Percentiles rank a stretch among this genome's conserved stretches.
These are phyloP conservation scores for Yamadazyma pseudoaaseri DNA, from an alignment of 1,139 yeast genomes.

Conservation along the genomic window DNA sequence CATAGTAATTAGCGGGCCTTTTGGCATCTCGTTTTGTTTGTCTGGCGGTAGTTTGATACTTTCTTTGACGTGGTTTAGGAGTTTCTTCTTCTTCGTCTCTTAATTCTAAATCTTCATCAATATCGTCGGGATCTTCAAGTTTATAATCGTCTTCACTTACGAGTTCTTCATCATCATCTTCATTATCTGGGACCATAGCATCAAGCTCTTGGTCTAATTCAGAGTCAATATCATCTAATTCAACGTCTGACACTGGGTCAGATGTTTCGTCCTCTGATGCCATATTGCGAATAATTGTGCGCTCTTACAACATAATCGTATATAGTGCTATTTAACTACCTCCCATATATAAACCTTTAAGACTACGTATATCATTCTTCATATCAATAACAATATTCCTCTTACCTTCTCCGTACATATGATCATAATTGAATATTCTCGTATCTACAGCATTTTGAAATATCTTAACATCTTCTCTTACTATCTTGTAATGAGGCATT, in stretches of 20 bases:
- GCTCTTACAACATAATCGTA: neutral
- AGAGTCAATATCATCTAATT: constrained; percentile 18
- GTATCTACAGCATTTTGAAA: constrained; percentile 39
- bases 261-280: constrained; percentile 14
- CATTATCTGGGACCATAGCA: constrained; percentile 22
- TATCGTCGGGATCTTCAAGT: constrained; percentile 40
- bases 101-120: constrained; percentile 41
- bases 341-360: constrained; percentile 47
- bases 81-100: constrained; percentile 27
- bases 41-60: constrained; percentile 9
- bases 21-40: constrained; percentile 22
- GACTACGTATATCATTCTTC: constrained; percentile 41
- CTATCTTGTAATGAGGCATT: constrained; percentile 33
- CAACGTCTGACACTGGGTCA: constrained; percentile 9
- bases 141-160: constrained; percentile 36
- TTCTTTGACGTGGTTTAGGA: constrained; percentile 10
- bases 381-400: constrained; percentile 35
- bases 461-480: constrained; percentile 31
- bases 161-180: constrained; percentile 25
- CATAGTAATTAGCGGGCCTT: constrained; percentile 33
- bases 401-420: constrained; percentile 24
- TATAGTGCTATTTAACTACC: constrained; percentile 23
- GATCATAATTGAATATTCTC: constrained; percentile 31
- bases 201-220: constrained; percentile 24
- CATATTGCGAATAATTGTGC: constrained; percentile 6